Base-by-base conservation (phyloP, 2,329 filamentous ascomycete genomes). In the Pseudogymnoascus sp. region DNA sequence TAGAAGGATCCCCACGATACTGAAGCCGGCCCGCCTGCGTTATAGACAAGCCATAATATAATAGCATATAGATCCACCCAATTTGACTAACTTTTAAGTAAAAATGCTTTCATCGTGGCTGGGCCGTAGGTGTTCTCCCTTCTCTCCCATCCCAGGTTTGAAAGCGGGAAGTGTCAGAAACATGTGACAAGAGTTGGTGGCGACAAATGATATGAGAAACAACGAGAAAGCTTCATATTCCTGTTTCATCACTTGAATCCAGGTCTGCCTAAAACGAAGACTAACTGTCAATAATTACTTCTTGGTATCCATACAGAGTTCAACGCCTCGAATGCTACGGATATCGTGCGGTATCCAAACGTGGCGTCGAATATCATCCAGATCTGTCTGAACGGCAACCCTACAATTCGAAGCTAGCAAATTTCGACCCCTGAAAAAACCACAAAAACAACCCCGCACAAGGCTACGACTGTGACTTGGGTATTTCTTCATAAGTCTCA, bases 351-450 rank as follows among this genome's bases (percentile, higher is more conserved):
- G 8, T 21, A 33, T 57, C 50, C 10, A 57, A 33, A 17, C 28
- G 10, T 57, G 50, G 19, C 6, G 28, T 57, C 33, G 50, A 57
- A 35, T 57, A 33, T 21, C 26, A 57, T 33, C 50, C 50, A 57
- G 13, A 33, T 33, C 50, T 57, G 50, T 57, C 50, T 57, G 50
- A 15, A 57, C 50, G 50, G 50, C 50, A 57, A 57, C 50, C 50
- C 50, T 57, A 57, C 50, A 57, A 57, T 57, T 57, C 50, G 28
- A 57, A 57, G 50, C 50, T 57, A 57, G 50, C 50, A 57, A 57
- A 57, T 57, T 57, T 57, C 50, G n/a, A 57, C 50, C 50, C 28
- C 28, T 33, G 28, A 9, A 57, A 57, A 57, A 57, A 35, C 50
- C 50, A 33, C 26, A 15, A 50, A 53, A 53, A 9, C 47, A 23